phyloP scores from a whole-genome alignment of 805 yeast genomes.

The Saturnispora mendoncae region DNA sequence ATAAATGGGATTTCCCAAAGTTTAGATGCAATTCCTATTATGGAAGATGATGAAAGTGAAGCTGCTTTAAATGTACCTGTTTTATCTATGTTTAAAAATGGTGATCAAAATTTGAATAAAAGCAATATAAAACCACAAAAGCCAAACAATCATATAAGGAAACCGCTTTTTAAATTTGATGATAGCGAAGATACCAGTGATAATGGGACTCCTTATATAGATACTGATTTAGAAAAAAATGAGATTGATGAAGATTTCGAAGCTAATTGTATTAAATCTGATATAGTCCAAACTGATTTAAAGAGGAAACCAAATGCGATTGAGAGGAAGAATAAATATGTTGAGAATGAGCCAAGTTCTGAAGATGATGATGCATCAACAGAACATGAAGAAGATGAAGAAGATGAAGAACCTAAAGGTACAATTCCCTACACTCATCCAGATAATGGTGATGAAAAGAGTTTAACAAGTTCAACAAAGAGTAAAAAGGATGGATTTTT shows the following conservation, averaged over 20 bases:
- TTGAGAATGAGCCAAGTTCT: constrained; percentile 9
- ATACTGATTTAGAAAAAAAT: constrained; percentile 5
- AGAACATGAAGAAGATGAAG: constrained; percentile 13
- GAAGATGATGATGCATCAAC: constrained; percentile 25
- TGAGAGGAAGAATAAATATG: constrained; percentile 4
- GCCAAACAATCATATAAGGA: neutral
- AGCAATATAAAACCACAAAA: too few relatives aligned
- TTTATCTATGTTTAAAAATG: constrained; percentile 20
- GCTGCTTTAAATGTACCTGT: constrained; percentile 19
- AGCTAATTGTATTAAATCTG: constrained; percentile 15
- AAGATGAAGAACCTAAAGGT: constrained; percentile 3
- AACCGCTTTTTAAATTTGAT: constrained; percentile 1
- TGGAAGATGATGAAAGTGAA: constrained; percentile 28
- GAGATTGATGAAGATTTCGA: constrained; percentile 29
- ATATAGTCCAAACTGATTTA: constrained; percentile 4
- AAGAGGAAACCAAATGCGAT: constrained; percentile 8
- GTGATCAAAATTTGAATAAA: neutral
- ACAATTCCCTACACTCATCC: neutral
- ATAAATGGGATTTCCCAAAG: constrained; percentile 4
- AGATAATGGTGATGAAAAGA: neutral
- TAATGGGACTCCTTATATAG: neutral
- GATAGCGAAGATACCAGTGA: constrained; percentile 2
- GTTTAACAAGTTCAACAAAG: constrained; percentile 1
- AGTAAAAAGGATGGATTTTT: constrained; percentile 2
- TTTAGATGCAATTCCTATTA: constrained; percentile 21